phyloP scores from a whole-genome alignment of 2,329 filamentous ascomycete species.

The Hypomyces rosellus region DNA sequence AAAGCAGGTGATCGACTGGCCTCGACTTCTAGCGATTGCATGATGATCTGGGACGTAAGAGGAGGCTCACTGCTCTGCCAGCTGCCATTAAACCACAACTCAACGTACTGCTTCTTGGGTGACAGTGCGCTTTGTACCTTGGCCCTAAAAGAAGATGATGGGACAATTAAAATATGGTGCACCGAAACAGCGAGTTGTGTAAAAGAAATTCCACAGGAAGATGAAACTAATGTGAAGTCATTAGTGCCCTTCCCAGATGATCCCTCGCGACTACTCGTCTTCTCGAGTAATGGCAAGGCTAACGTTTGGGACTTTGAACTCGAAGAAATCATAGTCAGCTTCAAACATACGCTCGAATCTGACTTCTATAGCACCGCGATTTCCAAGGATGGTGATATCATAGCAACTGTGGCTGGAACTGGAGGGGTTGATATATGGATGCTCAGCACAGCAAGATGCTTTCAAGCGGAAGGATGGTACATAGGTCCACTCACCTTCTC shows the following conservation, averaged over 20 bases:
- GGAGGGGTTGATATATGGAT: neutral
- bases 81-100: neutral
- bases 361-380: neutral
- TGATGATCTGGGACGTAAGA: neutral
- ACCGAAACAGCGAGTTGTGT: neutral
- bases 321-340: neutral
- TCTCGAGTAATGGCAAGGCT: neutral
- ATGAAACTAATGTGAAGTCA: neutral
- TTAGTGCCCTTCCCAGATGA: neutral
- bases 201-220: neutral
- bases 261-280: neutral
- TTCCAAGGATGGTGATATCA: neutral
- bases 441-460: neutral
- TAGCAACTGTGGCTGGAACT: neutral
- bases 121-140: neutral
- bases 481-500: neutral
- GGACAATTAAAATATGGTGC: neutral
- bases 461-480: neutral
- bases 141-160: neutral
- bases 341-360: too few relatives aligned
- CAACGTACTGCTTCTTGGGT: neutral
- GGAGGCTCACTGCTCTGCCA: neutral
- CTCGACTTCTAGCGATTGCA: neutral
- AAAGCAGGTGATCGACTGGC: neutral
- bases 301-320: neutral